Evolutionary conservation across 2,329 filamentous ascomycete genomes (phyloP).

Genomic region (Aspergillus texensis): DNA sequence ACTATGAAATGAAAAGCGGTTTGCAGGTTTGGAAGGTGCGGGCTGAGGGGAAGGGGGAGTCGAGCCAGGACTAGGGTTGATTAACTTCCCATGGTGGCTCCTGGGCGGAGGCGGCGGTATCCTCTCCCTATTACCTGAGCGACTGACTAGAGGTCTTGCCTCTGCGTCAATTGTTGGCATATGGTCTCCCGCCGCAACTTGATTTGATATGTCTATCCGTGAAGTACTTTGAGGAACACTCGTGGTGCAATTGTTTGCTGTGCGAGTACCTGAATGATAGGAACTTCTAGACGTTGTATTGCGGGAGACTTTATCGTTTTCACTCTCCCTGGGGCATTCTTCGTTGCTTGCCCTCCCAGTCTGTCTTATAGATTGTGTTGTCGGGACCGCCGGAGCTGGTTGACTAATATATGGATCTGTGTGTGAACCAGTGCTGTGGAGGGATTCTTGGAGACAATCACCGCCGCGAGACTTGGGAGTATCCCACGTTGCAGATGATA

Average conservation of each 20-base stretch:
- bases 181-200: slow-evolving; percentile 62
- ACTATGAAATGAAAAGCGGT: slow-evolving; percentile 29
- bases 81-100: slow-evolving; percentile 76
- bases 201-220: slow-evolving; percentile 51
- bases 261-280: slow-evolving; percentile 16
- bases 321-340: not conserved
- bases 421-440: slow-evolving; percentile 18
- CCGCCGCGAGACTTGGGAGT: slow-evolving; percentile 5
- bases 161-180: slow-evolving; percentile 57
- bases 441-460: slow-evolving; percentile 10
- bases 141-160: slow-evolving; percentile 36
- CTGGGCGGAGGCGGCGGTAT: slow-evolving; percentile 71
- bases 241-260: slow-evolving; percentile 50
- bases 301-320: not conserved
- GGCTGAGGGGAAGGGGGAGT: slow-evolving; percentile 27
- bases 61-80: slow-evolving; percentile 50
- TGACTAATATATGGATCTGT: slow-evolving; percentile 15
- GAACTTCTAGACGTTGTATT: slow-evolving; percentile 6
- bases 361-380: slow-evolving; percentile 23
- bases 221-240: slow-evolving; percentile 52
- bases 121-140: slow-evolving; percentile 54
- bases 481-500: not conserved
- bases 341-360: not conserved
- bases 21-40: slow-evolving; percentile 28
- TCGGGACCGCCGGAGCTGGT: slow-evolving; percentile 3